Evolutionary conservation across 805 yeast genomes (phyloP).

Genomic region (Nakazawaea pomicola): DNA sequence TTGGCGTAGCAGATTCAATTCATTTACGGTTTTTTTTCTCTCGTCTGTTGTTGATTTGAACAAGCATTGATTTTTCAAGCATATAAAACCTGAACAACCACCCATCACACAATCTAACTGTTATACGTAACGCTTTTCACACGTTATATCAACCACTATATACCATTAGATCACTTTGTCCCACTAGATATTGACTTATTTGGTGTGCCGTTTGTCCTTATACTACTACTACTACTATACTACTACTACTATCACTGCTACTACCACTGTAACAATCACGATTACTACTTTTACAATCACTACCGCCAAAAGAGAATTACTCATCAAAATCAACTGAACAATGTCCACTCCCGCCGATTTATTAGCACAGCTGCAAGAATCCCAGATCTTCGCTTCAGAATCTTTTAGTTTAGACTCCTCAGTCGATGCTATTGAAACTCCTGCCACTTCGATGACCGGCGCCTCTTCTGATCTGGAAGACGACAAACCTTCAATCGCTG

Average conservation of each 20-base stretch:
- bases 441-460: slow-evolving; percentile 6
- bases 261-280: not conserved
- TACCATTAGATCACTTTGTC: slow-evolving; percentile 11
- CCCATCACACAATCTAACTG: no score
- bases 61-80: not conserved
- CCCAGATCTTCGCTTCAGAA: slow-evolving; percentile 15
- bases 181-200: slow-evolving; percentile 14
- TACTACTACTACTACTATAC: slow-evolving; percentile 3
- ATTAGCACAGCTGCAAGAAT: slow-evolving; percentile 29
- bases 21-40: no score
- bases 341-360: slow-evolving; percentile 38
- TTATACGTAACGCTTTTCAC: no score
- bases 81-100: not conserved
- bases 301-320: not conserved
- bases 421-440: slow-evolving; percentile 14
- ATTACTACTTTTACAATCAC: not conserved
- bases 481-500: slow-evolving; percentile 7
- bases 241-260: not conserved
- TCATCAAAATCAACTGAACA: not conserved
- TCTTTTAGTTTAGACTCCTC: slow-evolving; percentile 15
- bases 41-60: no score
- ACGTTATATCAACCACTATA: no score
- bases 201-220: slow-evolving; percentile 13
- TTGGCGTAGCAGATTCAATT: not conserved
- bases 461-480: slow-evolving; percentile 8